phyloP scores from a whole-genome alignment of 2,329 filamentous ascomycete genomes.

The Ciborinia camelliae region DNA sequence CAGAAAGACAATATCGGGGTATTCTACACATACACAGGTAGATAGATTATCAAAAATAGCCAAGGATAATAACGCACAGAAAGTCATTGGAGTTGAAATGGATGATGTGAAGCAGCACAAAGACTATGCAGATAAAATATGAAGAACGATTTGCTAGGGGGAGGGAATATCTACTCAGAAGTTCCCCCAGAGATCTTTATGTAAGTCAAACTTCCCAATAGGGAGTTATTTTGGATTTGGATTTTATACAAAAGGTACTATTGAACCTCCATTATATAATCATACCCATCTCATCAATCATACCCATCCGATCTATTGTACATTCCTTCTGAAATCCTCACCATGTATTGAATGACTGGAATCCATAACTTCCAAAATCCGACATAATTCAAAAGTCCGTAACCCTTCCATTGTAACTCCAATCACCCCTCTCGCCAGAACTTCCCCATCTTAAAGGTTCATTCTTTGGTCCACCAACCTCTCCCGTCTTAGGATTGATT shows the following conservation, averaged over 20 bases:
- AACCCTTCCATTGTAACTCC: constrained; percentile 92
- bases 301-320: background rate
- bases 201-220: background rate
- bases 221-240: background rate
- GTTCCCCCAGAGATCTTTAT: background rate
- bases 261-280: background rate
- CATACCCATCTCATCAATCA: background rate
- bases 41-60: background rate
- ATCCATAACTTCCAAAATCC: background rate
- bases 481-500: constrained; percentile 86
- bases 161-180: background rate
- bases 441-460: constrained; percentile 87
- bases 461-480: constrained; percentile 95
- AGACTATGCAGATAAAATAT: background rate
- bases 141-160: background rate
- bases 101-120: background rate
- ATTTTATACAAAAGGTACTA: background rate
- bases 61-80: background rate
- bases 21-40: background rate
- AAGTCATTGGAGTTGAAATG: too few species aligned
- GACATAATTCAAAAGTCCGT: constrained; percentile 70
- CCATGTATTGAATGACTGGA: background rate
- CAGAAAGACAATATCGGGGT: background rate
- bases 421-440: constrained; percentile 59
- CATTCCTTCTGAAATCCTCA: background rate